phyloP scores from a whole-genome alignment of 202 grass and related monocot genomes.

The Saccharum hybrid region DNA sequence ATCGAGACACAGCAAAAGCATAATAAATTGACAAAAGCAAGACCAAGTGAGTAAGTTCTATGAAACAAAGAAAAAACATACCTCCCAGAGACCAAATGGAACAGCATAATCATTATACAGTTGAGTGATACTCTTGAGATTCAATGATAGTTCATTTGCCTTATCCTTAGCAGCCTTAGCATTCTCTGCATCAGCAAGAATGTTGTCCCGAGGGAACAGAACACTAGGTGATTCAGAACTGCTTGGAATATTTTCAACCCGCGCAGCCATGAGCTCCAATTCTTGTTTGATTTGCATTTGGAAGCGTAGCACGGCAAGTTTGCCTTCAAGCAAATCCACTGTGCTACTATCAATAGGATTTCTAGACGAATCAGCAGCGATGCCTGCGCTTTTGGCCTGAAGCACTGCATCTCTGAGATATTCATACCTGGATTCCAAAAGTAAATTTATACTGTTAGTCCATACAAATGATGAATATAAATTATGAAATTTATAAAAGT shows the following conservation, averaged over 20 bases:
- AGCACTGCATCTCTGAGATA: slow-evolving; percentile 90
- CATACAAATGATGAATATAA: slow-evolving; percentile 17
- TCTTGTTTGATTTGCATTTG: slow-evolving; percentile 95
- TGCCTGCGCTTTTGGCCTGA: slow-evolving; percentile 85
- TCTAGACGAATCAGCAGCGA: slow-evolving; percentile 54
- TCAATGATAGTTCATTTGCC: slow-evolving; percentile 79
- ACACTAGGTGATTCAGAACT: slow-evolving; percentile 57
- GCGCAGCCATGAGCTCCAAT: slow-evolving; percentile 65
- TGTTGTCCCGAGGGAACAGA: slow-evolving; percentile 52
- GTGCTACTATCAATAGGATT: slow-evolving; percentile 80
- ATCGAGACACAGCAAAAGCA: slow-evolving; percentile 7
- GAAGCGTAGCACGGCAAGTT: slow-evolving; percentile 86
- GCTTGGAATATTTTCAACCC: slow-evolving; percentile 45
- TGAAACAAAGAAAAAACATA: slow-evolving; percentile 55
- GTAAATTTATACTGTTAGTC: slow-evolving; percentile 38
- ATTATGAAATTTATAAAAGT: slow-evolving; percentile 3
- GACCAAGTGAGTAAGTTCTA: not conserved
- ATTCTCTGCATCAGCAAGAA: slow-evolving; percentile 56
- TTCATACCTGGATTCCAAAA: slow-evolving; percentile 69
- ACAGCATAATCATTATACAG: slow-evolving; percentile 93
- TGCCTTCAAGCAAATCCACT: slow-evolving; percentile 93
- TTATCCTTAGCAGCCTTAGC: slow-evolving; percentile 65
- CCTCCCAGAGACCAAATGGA: slow-evolving; percentile 95
- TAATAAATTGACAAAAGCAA: slow-evolving; percentile 18
- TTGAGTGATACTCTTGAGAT: slow-evolving; percentile 94